A percentile compares a stretch with the other conserved stretches of the same genome.
Conservation (phyloP, 305 asterid species). For the Lippia alba region DNA sequence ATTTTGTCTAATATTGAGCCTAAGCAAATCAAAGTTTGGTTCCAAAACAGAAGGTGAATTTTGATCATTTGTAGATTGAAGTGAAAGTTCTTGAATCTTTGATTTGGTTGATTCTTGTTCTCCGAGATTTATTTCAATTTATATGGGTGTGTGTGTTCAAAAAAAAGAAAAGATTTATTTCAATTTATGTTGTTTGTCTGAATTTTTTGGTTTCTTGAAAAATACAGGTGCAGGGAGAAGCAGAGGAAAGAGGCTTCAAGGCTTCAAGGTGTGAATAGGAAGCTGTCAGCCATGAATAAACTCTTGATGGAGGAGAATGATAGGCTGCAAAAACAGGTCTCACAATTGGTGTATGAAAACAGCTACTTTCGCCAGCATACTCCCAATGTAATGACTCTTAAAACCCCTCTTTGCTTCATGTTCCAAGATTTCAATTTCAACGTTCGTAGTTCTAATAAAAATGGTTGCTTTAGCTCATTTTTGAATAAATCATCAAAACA, state of each 20-base stretch:
- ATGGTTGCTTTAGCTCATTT: too few relatives aligned
- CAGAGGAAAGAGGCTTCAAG: conserved; percentile 69
- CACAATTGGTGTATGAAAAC: conserved; percentile 57
- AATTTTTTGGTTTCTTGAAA: conserved; percentile 14
- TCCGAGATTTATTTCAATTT: not conserved
- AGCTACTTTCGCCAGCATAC: conserved; percentile 55
- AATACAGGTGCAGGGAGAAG: conserved; percentile 67
- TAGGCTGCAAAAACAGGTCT: conserved; percentile 67
- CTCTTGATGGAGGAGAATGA: conserved; percentile 77
- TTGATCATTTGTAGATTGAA: too few relatives aligned
- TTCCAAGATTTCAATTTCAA: too few relatives aligned
- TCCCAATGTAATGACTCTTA: conserved; percentile 40
- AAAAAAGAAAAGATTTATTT: too few relatives aligned
- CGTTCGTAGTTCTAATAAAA: too few relatives aligned
- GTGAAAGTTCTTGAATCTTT: not conserved
- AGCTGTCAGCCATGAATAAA: conserved; percentile 71
- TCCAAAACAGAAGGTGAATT: conserved; percentile 63
- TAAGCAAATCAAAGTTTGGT: conserved; percentile 78
- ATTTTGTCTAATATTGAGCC: conserved; percentile 68
- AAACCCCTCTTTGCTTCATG: too few relatives aligned
- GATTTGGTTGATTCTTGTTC: not conserved
- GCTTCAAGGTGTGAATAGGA: conserved; percentile 66
- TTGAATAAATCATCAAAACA: too few relatives aligned
- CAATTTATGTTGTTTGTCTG: too few relatives aligned
- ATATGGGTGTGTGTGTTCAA: too few relatives aligned